phyloP scores from a whole-genome alignment of 192 early-diverging fungal species.

The Podila epigama region DNA sequence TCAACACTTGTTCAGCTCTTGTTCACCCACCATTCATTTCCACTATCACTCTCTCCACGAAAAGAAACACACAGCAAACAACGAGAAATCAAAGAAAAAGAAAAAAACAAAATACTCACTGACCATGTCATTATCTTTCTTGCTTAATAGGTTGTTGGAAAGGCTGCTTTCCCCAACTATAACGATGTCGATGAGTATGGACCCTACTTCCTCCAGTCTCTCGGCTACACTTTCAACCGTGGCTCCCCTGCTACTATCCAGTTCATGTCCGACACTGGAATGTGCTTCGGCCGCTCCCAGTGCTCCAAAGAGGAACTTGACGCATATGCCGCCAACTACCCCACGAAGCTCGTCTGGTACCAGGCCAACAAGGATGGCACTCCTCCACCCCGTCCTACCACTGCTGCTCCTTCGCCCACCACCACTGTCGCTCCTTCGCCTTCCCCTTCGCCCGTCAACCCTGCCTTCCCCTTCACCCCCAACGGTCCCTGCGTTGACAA shows the following conservation, averaged over 20 bases:
- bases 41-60: background rate
- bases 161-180: conserved; percentile 9
- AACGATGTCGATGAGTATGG: conserved; percentile 8
- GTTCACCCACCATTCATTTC: background rate
- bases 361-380: too few species aligned
- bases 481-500: conserved; percentile 14
- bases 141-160: conserved; percentile 13
- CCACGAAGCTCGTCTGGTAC: too few species aligned
- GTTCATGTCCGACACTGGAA: conserved; percentile 23
- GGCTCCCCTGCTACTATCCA: background rate
- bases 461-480: conserved; percentile 14
- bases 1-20: too few species aligned
- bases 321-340: too few species aligned
- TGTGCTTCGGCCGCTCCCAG: conserved; percentile 7
- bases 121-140: background rate
- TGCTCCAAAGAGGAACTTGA: background rate
- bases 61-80: background rate
- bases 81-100: too few species aligned
- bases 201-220: conserved; percentile 5
- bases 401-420: too few species aligned
- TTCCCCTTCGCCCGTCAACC: too few species aligned
- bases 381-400: too few species aligned
- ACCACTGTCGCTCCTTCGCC: too few species aligned
- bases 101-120: too few species aligned
- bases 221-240: conserved; percentile 13